Percentiles rank a stretch among this genome's conserved stretches.
Conservation (phyloP, 441 rosid species). For the Croton laevigatus region DNA sequence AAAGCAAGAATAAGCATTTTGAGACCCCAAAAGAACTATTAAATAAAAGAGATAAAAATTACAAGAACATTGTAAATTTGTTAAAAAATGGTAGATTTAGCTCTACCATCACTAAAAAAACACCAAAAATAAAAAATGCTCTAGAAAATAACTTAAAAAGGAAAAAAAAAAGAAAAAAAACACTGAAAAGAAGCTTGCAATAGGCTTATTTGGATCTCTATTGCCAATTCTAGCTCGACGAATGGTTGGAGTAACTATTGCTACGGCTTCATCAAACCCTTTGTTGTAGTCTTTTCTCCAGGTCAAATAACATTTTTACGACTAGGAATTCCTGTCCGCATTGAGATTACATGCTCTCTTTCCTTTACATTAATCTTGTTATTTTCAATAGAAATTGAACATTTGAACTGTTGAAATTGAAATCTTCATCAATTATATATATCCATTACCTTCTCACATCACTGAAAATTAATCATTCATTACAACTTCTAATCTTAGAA, state of each 20-base stretch:
- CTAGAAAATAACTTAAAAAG: no score
- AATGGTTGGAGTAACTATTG: background rate
- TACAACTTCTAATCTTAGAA: background rate
- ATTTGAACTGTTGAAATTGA: background rate
- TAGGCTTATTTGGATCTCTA: background rate
- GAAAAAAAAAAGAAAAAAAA: no score
- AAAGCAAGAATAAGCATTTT: no score
- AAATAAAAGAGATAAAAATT: no score
- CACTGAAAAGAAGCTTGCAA: slow-evolving; percentile 14
- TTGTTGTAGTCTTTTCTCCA: slow-evolving; percentile 1
- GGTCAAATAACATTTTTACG: background rate
- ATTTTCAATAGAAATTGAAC: background rate
- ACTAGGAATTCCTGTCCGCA: slow-evolving; percentile 15
- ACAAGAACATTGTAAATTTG: no score
- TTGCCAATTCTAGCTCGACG: background rate
- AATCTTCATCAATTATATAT: slow-evolving; percentile 16
- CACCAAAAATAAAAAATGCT: no score
- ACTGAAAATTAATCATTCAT: background rate
- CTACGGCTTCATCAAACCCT: background rate
- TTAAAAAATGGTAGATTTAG: no score
- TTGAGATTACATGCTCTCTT: background rate
- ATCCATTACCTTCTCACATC: slow-evolving; percentile 8
- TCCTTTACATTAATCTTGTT: background rate
- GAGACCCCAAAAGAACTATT: no score
- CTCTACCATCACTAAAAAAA: no score